phyloP scores from a whole-genome alignment of 495 filamentous ascomycete species.

The Acidiella bohemica region DNA sequence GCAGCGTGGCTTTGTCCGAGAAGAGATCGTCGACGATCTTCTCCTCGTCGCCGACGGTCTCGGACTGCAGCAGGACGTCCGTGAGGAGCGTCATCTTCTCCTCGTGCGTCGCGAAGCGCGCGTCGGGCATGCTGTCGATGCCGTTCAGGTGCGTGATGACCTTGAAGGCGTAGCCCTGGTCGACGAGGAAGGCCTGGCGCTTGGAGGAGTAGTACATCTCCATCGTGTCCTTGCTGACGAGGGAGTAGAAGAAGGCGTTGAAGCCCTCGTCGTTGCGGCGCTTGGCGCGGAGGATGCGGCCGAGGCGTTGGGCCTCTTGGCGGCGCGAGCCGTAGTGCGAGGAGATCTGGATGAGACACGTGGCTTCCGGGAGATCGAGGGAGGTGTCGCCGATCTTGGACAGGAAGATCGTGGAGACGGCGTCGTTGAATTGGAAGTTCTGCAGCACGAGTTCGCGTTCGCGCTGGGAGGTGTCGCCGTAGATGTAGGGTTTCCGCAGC shows the following conservation, averaged over 20 bases:
- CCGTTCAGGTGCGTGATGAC: slow-evolving; percentile 94
- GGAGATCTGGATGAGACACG: slow-evolving; percentile 94
- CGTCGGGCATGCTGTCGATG: slow-evolving; percentile 66
- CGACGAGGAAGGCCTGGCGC: slow-evolving; percentile 92
- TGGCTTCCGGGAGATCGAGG: slow-evolving; percentile 90
- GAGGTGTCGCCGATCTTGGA: slow-evolving; percentile 98
- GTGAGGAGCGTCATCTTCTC: slow-evolving; percentile 83
- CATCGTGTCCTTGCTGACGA: slow-evolving; percentile 91
- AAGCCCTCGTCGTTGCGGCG: slow-evolving; percentile 96
- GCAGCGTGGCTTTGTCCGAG: slow-evolving; percentile 35
- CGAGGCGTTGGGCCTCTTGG: slow-evolving; percentile 90
- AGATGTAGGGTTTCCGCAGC: slow-evolving; percentile 83
- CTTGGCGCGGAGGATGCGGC: slow-evolving; percentile 90
- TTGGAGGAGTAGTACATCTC: slow-evolving; percentile 99
- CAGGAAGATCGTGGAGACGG: slow-evolving; percentile 90
- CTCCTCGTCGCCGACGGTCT: slow-evolving; percentile 63
- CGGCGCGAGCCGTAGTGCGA: slow-evolving; percentile 96
- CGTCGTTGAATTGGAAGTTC: slow-evolving; percentile 91
- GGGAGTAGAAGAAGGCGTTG: slow-evolving; percentile 97
- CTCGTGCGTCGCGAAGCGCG: slow-evolving; percentile 64
- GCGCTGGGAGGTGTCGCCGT: slow-evolving; percentile 70
- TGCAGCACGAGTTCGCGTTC: slow-evolving; percentile 85
- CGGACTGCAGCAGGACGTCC: slow-evolving; percentile 84
- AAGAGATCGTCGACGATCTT: slow-evolving; percentile 77
- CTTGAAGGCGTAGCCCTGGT: slow-evolving; percentile 98